These are phyloP conservation scores for Cocos nucifera DNA, from an alignment of 176 grass and related monocot genomes.

Conservation along the genomic window DNA sequence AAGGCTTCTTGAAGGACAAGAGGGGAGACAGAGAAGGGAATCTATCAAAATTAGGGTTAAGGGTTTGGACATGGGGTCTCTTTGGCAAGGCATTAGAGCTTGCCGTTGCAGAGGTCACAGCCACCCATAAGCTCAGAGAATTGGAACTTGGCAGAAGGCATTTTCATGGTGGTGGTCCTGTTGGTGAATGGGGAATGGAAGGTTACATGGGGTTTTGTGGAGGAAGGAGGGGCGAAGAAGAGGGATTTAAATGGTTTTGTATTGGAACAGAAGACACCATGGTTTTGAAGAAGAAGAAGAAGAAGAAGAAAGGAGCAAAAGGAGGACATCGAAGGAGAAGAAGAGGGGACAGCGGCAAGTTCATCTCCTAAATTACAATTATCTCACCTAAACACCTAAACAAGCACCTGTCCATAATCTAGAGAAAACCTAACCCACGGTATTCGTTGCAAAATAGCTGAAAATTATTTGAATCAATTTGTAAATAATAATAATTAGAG, in stretches of 20 bases:
- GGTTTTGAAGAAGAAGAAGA: too few relatives aligned
- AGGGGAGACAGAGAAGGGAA: not conserved
- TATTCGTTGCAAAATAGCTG: too few relatives aligned
- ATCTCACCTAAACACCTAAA: too few relatives aligned
- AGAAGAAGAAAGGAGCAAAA: too few relatives aligned
- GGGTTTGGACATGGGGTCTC: not conserved
- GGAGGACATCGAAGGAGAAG: too few relatives aligned
- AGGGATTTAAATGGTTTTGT: constrained; percentile 23
- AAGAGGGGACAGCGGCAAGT: too few relatives aligned
- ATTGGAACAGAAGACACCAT: not conserved
- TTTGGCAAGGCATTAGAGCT: constrained; percentile 36
- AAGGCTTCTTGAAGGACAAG: constrained; percentile 28
- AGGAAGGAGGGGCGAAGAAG: not conserved
- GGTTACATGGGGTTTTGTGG: too few relatives aligned
- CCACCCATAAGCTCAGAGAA: constrained; percentile 42
- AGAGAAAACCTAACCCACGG: too few relatives aligned
- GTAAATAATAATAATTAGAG: too few relatives aligned
- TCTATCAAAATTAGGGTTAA: not conserved
- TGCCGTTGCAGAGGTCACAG: constrained; percentile 45
- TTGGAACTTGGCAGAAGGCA: constrained; percentile 13
- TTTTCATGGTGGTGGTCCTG: constrained; percentile 8
- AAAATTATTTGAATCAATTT: too few relatives aligned
- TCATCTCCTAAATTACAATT: too few relatives aligned
- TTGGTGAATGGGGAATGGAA: constrained; percentile 28
- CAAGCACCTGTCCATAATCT: too few relatives aligned